These are phyloP conservation scores for Rhynchosporium graminicola DNA, from an alignment of 2,329 filamentous ascomycete genomes.

Conservation along the genomic window DNA sequence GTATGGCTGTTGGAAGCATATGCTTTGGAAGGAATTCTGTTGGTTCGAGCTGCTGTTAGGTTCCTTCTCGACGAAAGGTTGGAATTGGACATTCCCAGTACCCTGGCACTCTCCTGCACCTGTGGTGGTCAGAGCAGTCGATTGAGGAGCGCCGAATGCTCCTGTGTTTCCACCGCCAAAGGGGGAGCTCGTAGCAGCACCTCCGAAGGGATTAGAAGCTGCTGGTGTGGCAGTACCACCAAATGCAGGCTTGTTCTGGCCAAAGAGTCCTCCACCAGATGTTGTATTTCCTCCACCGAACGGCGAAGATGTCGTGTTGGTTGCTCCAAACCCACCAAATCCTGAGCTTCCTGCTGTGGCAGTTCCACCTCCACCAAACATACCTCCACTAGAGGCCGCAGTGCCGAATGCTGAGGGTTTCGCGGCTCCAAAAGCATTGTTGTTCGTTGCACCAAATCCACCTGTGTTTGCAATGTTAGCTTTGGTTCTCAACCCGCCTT, in stretches of 20 bases:
- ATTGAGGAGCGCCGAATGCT: conserved; percentile 46
- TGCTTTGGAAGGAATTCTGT: conserved; percentile 72
- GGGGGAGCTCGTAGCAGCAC: conserved; percentile 36
- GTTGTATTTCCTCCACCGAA: conserved; percentile 33
- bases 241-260: conserved; percentile 35
- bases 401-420: conserved; percentile 51
- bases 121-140: conserved; percentile 48
- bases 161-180: conserved; percentile 41
- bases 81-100: conserved; percentile 69
- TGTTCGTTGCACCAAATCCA: conserved; percentile 48
- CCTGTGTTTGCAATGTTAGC: conserved; percentile 34
- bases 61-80: conserved; percentile 74
- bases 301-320: conserved; percentile 37
- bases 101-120: conserved; percentile 63
- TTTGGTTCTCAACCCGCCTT: conserved; percentile 9
- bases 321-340: conserved; percentile 49
- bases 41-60: conserved; percentile 52
- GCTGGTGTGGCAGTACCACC: conserved; percentile 37
- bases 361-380: conserved; percentile 53
- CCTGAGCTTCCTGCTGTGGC: conserved; percentile 39
- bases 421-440: conserved; percentile 36
- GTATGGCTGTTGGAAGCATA: conserved; percentile 77
- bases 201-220: conserved; percentile 35
- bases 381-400: conserved; percentile 46
- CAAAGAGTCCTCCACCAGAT: conserved; percentile 37